phyloP scores from a whole-genome alignment of 352 stramenopile species.

The Globisporangium camurandrum region DNA sequence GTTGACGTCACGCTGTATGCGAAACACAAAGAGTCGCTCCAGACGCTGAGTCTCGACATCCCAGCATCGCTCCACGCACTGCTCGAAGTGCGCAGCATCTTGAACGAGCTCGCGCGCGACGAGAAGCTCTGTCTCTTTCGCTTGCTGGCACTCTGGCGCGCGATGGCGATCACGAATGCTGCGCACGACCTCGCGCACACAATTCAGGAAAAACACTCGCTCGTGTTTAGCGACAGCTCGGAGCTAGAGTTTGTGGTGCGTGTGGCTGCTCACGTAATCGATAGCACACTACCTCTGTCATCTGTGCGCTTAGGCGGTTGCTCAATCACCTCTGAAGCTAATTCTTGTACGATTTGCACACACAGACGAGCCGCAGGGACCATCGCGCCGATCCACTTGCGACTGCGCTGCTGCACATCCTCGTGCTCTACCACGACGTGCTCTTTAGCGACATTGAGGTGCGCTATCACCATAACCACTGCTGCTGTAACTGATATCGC shows the following conservation, averaged over 20 bases:
- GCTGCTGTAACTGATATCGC: too few relatives aligned
- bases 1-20: constrained; percentile 37
- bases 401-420: constrained; percentile 40
- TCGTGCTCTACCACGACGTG: constrained; percentile 57
- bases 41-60: constrained; percentile 5
- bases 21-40: constrained; percentile 34
- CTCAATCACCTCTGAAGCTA: not conserved
- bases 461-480: too few relatives aligned
- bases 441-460: constrained; percentile 72
- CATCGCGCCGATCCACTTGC: constrained; percentile 31
- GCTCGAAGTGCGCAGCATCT: constrained; percentile 30
- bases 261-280: too few relatives aligned
- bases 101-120: constrained; percentile 36
- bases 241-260: constrained; percentile 60
- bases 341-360: too few relatives aligned
- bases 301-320: too few relatives aligned
- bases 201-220: constrained; percentile 42
- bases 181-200: constrained; percentile 28
- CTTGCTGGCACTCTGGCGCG: constrained; percentile 46
- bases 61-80: constrained; percentile 27
- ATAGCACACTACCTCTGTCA: too few relatives aligned
- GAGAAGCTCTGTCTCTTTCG: constrained; percentile 47
- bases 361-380: constrained; percentile 32
- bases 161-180: constrained; percentile 31
- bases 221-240: constrained; percentile 50